These are phyloP conservation scores for Helianthus tuberosus DNA, from an alignment of 129 eudicot genomes.

Conservation along the genomic window DNA sequence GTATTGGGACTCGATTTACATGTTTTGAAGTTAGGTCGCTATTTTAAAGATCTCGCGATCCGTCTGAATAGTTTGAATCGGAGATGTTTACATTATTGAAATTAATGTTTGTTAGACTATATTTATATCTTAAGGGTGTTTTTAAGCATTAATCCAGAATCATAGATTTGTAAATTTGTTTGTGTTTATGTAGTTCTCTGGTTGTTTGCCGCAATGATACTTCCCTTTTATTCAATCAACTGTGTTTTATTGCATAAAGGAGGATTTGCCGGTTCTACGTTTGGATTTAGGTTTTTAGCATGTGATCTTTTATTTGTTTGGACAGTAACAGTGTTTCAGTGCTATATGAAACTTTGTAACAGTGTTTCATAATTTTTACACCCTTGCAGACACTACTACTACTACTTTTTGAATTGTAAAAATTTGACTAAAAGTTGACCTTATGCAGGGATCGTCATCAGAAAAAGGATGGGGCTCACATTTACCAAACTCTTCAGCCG, in stretches of 20 bases:
- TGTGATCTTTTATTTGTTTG: conserved; percentile 21
- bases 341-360: not conserved
- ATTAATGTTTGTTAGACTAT: not conserved
- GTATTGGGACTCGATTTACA: conserved; percentile 20
- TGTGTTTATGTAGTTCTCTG: not conserved
- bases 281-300: not conserved
- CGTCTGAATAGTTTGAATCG: conserved; percentile 20
- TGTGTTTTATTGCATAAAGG: conserved; percentile 1
- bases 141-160: not conserved
- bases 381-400: no score
- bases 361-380: no score
- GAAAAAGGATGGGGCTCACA: conserved; percentile 81
- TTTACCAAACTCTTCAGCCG: conserved; percentile 96
- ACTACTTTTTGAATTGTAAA: not conserved
- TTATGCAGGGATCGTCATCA: conserved; percentile 46
- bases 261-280: not conserved
- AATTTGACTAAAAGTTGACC: not conserved
- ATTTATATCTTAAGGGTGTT: not conserved
- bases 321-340: not conserved
- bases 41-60: not conserved
- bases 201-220: conserved; percentile 6
- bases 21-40: not conserved
- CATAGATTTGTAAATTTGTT: conserved; percentile 15
- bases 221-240: not conserved
- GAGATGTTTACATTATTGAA: not conserved